Conservation (phyloP, 306 rosid genomes). For the Leucaena leucocephala region DNA sequence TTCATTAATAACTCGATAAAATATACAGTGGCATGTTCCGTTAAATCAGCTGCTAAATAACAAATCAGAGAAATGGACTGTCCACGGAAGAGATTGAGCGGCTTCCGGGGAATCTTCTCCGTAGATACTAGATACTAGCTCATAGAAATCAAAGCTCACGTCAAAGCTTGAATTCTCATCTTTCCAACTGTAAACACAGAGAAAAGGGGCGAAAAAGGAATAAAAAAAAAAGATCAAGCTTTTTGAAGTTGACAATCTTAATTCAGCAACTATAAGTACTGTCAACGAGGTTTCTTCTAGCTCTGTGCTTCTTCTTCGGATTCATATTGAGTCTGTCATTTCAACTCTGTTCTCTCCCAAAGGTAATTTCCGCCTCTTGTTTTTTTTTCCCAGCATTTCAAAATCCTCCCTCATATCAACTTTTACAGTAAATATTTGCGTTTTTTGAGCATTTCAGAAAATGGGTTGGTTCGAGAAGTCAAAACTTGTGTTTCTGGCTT, state of each 20-base stretch:
- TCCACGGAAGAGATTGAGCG: neutral
- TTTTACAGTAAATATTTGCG: neutral
- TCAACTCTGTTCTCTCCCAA: neutral
- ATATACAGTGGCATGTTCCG: neutral
- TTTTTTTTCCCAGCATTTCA: neutral
- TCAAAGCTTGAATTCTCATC: too few relatives aligned
- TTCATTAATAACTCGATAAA: neutral
- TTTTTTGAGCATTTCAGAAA: conserved; percentile 34
- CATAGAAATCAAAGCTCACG: too few relatives aligned
- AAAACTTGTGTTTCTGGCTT: conserved; percentile 38
- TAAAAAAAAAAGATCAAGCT: neutral
- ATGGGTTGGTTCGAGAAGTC: conserved; percentile 39
- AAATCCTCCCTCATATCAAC: neutral
- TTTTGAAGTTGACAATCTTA: neutral
- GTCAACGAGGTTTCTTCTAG: neutral
- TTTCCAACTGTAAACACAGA: too few relatives aligned
- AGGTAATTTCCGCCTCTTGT: neutral
- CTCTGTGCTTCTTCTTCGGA: neutral
- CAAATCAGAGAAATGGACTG: neutral
- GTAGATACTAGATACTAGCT: conserved; percentile 22
- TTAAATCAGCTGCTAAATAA: neutral
- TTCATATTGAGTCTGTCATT: neutral
- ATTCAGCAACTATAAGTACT: neutral
- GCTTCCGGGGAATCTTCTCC: conserved; percentile 35
- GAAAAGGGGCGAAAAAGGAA: too few relatives aligned